Percentiles rank a stretch among this genome's conserved stretches.
These are phyloP conservation scores for Globisporangium uncinulatum DNA, from an alignment of 352 stramenopile species.

Conservation along the genomic window DNA sequence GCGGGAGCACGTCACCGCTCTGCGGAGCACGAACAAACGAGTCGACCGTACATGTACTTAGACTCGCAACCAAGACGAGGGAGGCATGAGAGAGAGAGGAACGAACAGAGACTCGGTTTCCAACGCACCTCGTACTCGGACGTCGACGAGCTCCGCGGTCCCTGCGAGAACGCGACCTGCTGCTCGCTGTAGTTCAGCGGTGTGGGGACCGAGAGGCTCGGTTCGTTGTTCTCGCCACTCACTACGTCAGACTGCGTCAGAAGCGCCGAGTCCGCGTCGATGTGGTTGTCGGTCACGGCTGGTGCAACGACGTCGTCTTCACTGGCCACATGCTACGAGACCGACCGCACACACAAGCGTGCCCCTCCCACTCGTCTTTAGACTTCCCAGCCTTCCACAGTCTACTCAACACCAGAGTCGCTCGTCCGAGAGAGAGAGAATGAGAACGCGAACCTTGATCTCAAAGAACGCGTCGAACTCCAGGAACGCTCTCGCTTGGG, in stretches of 20 bases:
- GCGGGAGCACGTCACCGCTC: conserved; percentile 3
- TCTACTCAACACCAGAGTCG: too few species aligned
- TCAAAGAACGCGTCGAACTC: conserved; percentile 68
- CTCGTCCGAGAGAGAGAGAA: not conserved
- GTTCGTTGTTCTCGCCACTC: not conserved
- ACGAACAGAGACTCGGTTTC: not conserved
- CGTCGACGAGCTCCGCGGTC: not conserved
- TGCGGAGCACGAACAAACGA: not conserved
- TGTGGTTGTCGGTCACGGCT: not conserved
- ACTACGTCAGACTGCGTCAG: not conserved
- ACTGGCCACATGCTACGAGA: not conserved
- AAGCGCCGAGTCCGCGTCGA: not conserved
- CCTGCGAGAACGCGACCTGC: not conserved
- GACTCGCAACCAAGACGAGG: too few species aligned
- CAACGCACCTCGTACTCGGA: conserved; percentile 1
- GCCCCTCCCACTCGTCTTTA: too few species aligned
- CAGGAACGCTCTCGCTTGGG: conserved; percentile 51
- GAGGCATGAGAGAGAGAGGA: too few species aligned
- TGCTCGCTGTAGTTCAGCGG: not conserved
- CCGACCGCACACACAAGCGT: too few species aligned
- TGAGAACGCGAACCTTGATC: conserved; percentile 31
- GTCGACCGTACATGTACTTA: not conserved
- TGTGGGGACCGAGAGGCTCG: not conserved
- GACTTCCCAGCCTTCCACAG: not conserved
- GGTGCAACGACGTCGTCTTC: not conserved